Base-by-base conservation (phyloP, 1,139 yeast species). In the Magnusiomyces suaveolens region DNA sequence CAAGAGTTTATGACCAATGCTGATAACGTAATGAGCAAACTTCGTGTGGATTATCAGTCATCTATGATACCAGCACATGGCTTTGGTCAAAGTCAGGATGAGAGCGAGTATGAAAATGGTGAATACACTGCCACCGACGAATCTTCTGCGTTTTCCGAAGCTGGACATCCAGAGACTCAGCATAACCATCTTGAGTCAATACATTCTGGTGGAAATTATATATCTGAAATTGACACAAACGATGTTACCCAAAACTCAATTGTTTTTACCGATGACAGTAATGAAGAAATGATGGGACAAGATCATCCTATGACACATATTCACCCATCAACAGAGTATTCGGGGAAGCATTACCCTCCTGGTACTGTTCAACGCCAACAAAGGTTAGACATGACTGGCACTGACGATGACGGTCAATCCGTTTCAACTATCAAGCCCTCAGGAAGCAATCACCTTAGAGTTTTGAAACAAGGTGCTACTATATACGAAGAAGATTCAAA, bases 1-100 rank as follows among this genome's bases (percentile, higher is more conserved):
- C 56, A 55, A 38, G 57, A 55, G 36, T 55, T 55, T 38, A 51
- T 55, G 50, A 54, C 48, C 21, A 53, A 52, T 23, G 57, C 57
- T 1, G 56, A 55, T 14, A 46, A 53, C 6, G 21, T 55, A 4
- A 53, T 55, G 55, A 39, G 46, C 25, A 53, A 53, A 29, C 41
- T 55, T 25, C 39, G 38, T 47, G 21, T 6, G 43, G 44, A 21
- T n/a, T 23, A 2, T 4, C 41, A 12, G 14, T 26, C 23, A 10
- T 29, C 48, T 3, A 16, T 20, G 10, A 6, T 10, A 2, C 29
- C 48, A 18, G 23, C 10, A 10, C 23, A 26, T 46, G 41, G 18
- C 8, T 3, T 36, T 14, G 18, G 18, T n/a, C 18, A 32, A 16
- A 26, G 24, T 26, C 29, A 26, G 24, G 21, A 14, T n/a, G 38